Conservation (phyloP, 176 grass and related monocot genomes). For the Eleusine indica region DNA sequence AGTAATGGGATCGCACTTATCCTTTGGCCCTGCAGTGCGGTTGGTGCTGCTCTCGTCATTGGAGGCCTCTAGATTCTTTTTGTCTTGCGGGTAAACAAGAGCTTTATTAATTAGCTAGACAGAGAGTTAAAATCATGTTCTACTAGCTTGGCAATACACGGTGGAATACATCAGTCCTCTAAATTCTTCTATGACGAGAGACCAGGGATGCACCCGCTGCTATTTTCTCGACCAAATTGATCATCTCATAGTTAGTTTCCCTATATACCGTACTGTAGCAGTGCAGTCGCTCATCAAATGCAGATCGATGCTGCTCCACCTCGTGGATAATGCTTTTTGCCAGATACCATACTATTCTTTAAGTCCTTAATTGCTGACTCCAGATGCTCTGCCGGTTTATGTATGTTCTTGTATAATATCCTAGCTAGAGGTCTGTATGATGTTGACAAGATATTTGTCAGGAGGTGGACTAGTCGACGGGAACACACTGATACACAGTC, state of each 20-base stretch:
- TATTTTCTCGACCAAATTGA: neutral
- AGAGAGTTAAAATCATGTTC: too few relatives aligned
- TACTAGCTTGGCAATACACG: too few relatives aligned
- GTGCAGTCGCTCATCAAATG: neutral
- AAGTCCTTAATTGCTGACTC: neutral
- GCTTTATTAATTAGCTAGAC: too few relatives aligned
- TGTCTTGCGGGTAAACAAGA: too few relatives aligned
- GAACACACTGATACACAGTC: too few relatives aligned
- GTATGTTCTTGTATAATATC: neutral
- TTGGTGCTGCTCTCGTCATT: neutral
- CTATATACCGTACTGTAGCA: neutral
- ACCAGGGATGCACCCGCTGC: neutral
- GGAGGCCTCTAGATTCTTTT: too few relatives aligned
- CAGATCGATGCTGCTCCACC: neutral
- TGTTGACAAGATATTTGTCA: too few relatives aligned
- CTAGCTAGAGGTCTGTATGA: too few relatives aligned
- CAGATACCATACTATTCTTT: neutral
- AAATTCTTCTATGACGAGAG: neutral
- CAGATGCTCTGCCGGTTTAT: neutral
- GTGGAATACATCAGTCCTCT: neutral
- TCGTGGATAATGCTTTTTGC: neutral
- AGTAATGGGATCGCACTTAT: neutral
- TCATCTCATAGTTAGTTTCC: neutral
- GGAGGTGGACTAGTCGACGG: too few relatives aligned
- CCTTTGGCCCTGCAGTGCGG: too few relatives aligned